Evolutionary conservation across 768 basidiomycete species (phyloP).

Genomic region (Ephemerocybe angulata): DNA sequence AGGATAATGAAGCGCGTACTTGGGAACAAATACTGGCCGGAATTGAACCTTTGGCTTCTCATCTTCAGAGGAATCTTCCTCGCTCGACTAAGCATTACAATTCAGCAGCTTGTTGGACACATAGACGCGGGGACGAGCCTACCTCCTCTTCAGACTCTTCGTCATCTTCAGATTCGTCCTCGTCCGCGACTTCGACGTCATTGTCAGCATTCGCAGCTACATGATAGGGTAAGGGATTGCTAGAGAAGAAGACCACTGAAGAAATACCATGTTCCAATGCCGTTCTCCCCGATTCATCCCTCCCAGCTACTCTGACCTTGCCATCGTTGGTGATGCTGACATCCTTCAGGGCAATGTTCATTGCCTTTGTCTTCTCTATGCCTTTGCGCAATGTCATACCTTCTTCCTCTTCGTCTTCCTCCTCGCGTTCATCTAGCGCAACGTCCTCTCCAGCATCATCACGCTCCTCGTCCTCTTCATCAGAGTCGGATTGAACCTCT

Average conservation of each 20-base stretch:
- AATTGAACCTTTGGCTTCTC: slow-evolving; percentile 73
- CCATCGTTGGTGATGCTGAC: slow-evolving; percentile 80
- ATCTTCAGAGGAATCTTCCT: slow-evolving; percentile 82
- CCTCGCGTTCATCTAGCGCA: slow-evolving; percentile 35
- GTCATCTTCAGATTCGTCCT: slow-evolving; percentile 28
- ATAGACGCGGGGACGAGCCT: slow-evolving; percentile 15
- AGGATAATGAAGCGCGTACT: slow-evolving; percentile 45
- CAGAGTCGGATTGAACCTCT: slow-evolving; percentile 61
- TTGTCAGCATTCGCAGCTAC: slow-evolving; percentile 3
- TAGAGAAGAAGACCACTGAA: slow-evolving; percentile 11
- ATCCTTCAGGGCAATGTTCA: slow-evolving; percentile 75
- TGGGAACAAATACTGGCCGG: slow-evolving; percentile 91
- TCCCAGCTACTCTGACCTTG: slow-evolving; percentile 75
- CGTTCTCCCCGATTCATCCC: slow-evolving; percentile 76
- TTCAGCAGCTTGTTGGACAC: slow-evolving; percentile 13
- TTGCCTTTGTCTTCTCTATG: slow-evolving; percentile 38
- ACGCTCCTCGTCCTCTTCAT: slow-evolving; percentile 52
- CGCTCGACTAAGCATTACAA: slow-evolving; percentile 61
- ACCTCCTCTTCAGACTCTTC: slow-evolving; percentile 45
- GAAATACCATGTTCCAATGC: slow-evolving; percentile 48
- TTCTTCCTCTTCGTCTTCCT: slow-evolving; percentile 43
- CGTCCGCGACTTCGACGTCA: slow-evolving; percentile 42
- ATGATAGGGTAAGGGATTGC: slow-evolving; percentile 15
- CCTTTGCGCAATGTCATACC: slow-evolving; percentile 37
- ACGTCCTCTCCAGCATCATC: slow-evolving; percentile 46